Percentiles rank a stretch among this genome's conserved stretches.
phyloP scores from a whole-genome alignment of 2,329 filamentous ascomycete genomes.

The Pseudogymnoascus sp. region DNA sequence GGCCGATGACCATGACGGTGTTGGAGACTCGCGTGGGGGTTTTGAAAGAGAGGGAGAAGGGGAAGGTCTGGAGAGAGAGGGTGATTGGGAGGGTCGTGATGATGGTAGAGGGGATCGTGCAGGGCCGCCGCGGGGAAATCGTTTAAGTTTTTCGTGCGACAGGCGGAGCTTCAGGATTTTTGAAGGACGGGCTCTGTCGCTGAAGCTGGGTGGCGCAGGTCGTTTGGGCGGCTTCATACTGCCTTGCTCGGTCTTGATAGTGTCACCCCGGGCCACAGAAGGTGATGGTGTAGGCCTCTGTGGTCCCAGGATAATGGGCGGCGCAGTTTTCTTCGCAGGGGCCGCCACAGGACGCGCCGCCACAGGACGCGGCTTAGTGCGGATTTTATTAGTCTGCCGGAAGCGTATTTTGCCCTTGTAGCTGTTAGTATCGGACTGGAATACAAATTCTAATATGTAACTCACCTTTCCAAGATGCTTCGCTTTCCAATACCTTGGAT shows the following conservation, averaged over 20 bases:
- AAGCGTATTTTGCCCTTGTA: constrained; percentile 23
- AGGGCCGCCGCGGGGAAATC: neutral
- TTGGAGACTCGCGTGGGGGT: neutral
- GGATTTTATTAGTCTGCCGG: constrained; percentile 22
- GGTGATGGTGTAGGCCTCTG: neutral
- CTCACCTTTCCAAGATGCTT: constrained; percentile 30
- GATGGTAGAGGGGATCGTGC: constrained; percentile 4
- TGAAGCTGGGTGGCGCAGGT: constrained; percentile 13
- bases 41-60: neutral
- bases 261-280: neutral
- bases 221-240: constrained; percentile 20
- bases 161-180: constrained; percentile 11
- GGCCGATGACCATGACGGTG: neutral
- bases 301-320: neutral
- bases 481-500: constrained; percentile 39
- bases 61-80: neutral
- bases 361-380: constrained; percentile 16
- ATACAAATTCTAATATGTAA: constrained; percentile 9
- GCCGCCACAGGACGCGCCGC: neutral
- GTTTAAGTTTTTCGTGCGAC: neutral
- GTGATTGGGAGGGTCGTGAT: constrained; percentile 1
- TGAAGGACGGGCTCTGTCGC: constrained; percentile 1
- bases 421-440: neutral
- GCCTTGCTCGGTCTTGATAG: constrained; percentile 5
- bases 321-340: constrained; percentile 8